These are phyloP conservation scores for Neodidymelliopsis sp. DNA, from an alignment of 2,329 filamentous ascomycete genomes.

Conservation along the genomic window DNA sequence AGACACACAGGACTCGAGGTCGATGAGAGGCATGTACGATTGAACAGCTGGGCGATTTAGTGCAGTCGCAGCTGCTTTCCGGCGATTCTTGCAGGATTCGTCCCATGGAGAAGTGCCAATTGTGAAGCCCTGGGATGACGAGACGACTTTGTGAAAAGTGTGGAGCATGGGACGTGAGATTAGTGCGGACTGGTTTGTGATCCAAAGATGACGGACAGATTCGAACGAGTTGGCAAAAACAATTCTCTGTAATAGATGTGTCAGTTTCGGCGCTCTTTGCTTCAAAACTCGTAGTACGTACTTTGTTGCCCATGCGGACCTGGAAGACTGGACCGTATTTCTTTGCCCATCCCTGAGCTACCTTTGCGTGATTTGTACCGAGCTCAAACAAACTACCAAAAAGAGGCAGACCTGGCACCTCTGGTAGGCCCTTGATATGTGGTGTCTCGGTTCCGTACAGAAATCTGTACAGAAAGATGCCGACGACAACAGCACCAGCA, in stretches of 20 bases:
- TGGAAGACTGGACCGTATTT: conserved; percentile 61
- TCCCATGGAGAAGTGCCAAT: conserved; percentile 88
- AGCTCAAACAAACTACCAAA: conserved; percentile 57
- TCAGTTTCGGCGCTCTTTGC: conserved; percentile 10
- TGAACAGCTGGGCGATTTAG: conserved; percentile 78
- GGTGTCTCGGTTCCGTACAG: conserved; percentile 57
- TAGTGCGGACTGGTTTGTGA: conserved; percentile 78
- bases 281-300: conserved; percentile 39
- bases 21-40: conserved; percentile 82
- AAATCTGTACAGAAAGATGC: conserved; percentile 51
- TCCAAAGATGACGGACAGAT: conserved; percentile 76
- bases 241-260: conserved; percentile 61
- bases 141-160: conserved; percentile 82
- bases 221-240: conserved; percentile 82
- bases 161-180: conserved; percentile 81
- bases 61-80: conserved; percentile 80
- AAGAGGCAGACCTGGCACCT: conserved; percentile 56
- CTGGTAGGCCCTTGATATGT: conserved; percentile 58
- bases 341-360: conserved; percentile 56
- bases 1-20: conserved; percentile 75
- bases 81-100: conserved; percentile 76
- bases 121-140: conserved; percentile 78
- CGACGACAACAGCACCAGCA: conserved; percentile 51
- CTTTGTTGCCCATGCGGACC: conserved; percentile 69
- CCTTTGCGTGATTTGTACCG: conserved; percentile 56